Evolutionary conservation across 2,329 filamentous ascomycete species (phyloP).

Genomic region (Dryadomyces quercus-mongolicae): DNA sequence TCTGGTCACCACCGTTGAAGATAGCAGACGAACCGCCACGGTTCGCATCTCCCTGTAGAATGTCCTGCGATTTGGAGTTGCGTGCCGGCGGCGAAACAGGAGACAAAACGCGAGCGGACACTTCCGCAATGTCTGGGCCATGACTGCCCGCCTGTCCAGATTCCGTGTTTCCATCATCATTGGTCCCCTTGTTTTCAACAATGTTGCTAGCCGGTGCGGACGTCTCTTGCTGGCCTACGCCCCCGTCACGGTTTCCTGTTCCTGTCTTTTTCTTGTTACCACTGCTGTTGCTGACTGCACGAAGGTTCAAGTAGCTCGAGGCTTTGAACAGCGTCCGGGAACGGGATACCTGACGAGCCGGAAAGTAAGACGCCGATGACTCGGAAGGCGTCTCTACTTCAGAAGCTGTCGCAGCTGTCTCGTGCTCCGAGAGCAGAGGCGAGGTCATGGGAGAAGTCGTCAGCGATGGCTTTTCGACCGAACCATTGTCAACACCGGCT

Average conservation of each 20-base stretch:
- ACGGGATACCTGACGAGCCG: background rate
- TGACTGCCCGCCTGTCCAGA: no score
- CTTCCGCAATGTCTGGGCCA: no score
- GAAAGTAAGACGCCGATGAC: background rate
- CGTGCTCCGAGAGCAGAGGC: background rate
- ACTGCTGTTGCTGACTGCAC: slow-evolving; percentile 1
- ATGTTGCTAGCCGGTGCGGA: no score
- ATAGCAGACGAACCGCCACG: background rate
- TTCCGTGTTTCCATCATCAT: no score
- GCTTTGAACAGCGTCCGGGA: slow-evolving; percentile 5
- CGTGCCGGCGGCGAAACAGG: no score
- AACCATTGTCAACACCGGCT: background rate
- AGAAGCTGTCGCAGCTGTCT: background rate
- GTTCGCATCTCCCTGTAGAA: slow-evolving; percentile 1
- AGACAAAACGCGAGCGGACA: no score
- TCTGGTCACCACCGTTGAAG: slow-evolving; percentile 10
- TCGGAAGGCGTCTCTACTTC: background rate
- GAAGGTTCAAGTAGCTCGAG: slow-evolving; percentile 14
- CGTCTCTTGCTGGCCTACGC: no score
- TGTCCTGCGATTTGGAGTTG: background rate
- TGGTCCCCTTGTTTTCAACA: no score
- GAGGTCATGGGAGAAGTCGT: background rate
- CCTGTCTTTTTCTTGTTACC: no score
- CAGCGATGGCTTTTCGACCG: no score
- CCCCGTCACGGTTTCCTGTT: no score